These are phyloP conservation scores for Metahyphopichia silvanorum DNA, from an alignment of 805 yeast genomes.

Conservation along the genomic window DNA sequence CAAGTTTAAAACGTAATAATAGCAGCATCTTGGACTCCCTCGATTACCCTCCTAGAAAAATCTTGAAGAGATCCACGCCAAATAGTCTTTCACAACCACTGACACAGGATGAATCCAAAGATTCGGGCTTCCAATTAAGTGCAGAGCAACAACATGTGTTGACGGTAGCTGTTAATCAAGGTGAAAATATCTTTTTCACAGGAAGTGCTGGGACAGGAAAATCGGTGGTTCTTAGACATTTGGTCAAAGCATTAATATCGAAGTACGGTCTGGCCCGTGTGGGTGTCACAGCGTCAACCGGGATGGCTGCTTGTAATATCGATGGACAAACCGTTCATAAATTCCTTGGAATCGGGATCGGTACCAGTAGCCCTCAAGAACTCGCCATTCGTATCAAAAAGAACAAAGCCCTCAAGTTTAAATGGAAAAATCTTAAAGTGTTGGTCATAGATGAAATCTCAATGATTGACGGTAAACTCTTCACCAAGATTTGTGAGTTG, in stretches of 20 bases:
- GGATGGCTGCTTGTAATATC: conserved; percentile 90
- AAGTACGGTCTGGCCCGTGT: conserved; percentile 48
- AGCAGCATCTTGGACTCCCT: conserved; percentile 14
- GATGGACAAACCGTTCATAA: conserved; percentile 88
- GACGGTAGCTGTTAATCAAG: conserved; percentile 47
- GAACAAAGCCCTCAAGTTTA: conserved; percentile 37
- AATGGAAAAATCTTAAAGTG: conserved; percentile 70
- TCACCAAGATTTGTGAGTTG: conserved; percentile 69
- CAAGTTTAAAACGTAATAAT: not conserved
- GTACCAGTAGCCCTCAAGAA: conserved; percentile 45
- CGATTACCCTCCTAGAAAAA: conserved; percentile 19
- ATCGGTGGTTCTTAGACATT: conserved; percentile 60
- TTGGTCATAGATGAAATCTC: conserved; percentile 90
- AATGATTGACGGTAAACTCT: conserved; percentile 80
- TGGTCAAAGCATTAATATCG: conserved; percentile 52
- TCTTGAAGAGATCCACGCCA: conserved; percentile 10
- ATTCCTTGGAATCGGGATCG: conserved; percentile 84
- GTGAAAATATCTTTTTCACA: conserved; percentile 63
- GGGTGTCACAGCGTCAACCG: conserved; percentile 94
- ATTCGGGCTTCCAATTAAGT: conserved; percentile 12
- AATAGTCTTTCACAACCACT: not conserved
- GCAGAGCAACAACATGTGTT: conserved; percentile 49
- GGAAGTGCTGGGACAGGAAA: conserved; percentile 92
- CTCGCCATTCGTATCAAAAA: conserved; percentile 48
- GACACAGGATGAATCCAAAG: not conserved